A percentile compares a stretch with the other conserved stretches of the same genome.
These are phyloP conservation scores for Talaromyces adpressus DNA, from an alignment of 495 filamentous ascomycete genomes.

Conservation along the genomic window DNA sequence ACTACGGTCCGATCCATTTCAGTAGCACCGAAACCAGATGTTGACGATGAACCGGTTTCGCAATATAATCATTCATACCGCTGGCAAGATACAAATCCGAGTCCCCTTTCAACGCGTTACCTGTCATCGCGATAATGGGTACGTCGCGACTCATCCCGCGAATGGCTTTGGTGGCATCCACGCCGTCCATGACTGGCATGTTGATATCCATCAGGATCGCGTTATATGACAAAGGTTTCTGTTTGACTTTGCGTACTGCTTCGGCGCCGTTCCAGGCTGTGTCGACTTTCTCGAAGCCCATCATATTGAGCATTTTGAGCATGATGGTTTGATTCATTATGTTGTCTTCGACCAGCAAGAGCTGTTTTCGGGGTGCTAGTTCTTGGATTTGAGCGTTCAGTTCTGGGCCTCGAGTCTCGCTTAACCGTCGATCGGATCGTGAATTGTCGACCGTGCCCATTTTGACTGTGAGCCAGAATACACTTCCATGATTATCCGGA, in stretches of 20 bases:
- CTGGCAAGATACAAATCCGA: slow-evolving; percentile 48
- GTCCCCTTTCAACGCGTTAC: slow-evolving; percentile 56
- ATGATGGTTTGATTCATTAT: slow-evolving; percentile 59
- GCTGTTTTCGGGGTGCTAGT: slow-evolving; percentile 36
- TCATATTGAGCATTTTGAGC: slow-evolving; percentile 45
- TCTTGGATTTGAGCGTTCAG: slow-evolving; percentile 16
- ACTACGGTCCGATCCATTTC: slow-evolving; percentile 30
- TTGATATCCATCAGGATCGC: slow-evolving; percentile 57
- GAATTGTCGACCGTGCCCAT: slow-evolving; percentile 34
- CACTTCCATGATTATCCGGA: slow-evolving; percentile 41
- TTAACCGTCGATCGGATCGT: neutral
- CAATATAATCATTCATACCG: slow-evolving; percentile 58
- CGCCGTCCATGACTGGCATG: slow-evolving; percentile 68
- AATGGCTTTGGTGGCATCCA: slow-evolving; percentile 56
- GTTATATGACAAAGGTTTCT: slow-evolving; percentile 44
- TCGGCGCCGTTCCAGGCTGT: slow-evolving; percentile 50
- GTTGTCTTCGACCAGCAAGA: slow-evolving; percentile 55
- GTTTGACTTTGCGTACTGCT: slow-evolving; percentile 45
- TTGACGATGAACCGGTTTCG: slow-evolving; percentile 51
- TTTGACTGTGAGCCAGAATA: slow-evolving; percentile 53
- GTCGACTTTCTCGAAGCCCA: slow-evolving; percentile 48
- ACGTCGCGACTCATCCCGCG: slow-evolving; percentile 42
- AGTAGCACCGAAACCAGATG: slow-evolving; percentile 27
- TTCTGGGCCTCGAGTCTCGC: slow-evolving; percentile 3
- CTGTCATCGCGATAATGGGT: slow-evolving; percentile 59